Conservation (phyloP, 345 rosid species). For the Salix koriyanagi region DNA sequence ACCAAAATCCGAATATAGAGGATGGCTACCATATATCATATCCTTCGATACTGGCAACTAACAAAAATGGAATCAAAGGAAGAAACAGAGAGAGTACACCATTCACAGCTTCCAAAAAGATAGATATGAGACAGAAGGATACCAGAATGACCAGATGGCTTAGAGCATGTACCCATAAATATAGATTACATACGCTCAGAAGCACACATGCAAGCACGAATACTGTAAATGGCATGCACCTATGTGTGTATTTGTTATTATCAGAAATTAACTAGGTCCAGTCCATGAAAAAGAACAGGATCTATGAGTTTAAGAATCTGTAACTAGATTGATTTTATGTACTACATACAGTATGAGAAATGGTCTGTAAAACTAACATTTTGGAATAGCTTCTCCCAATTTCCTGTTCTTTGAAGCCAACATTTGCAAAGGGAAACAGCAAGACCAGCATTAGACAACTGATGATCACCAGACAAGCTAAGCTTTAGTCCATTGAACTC, state of each 20-base stretch:
- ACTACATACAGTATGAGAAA: neutral
- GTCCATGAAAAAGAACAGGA: neutral
- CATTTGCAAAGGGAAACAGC: conserved; percentile 75
- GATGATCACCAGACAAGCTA: conserved; percentile 82
- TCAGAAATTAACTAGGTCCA: neutral
- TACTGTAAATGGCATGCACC: neutral
- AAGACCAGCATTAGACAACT: conserved; percentile 78
- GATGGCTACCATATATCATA: neutral
- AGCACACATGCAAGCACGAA: neutral
- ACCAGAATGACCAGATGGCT: neutral
- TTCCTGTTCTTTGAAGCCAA: conserved; percentile 81
- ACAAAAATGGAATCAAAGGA: neutral
- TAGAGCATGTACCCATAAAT: neutral
- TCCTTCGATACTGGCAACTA: neutral
- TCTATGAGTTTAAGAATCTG: neutral
- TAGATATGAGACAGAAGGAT: neutral
- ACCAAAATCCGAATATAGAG: neutral
- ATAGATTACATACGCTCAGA: neutral
- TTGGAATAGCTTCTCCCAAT: conserved; percentile 49
- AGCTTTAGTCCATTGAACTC: conserved; percentile 49
- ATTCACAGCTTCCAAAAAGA: neutral
- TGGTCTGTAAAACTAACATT: conserved; percentile 35
- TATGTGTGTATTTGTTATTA: neutral
- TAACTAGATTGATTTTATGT: neutral
- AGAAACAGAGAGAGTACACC: neutral